Conservation (phyloP, 352 stramenopile genomes). For the Globisporangium barbulae region DNA sequence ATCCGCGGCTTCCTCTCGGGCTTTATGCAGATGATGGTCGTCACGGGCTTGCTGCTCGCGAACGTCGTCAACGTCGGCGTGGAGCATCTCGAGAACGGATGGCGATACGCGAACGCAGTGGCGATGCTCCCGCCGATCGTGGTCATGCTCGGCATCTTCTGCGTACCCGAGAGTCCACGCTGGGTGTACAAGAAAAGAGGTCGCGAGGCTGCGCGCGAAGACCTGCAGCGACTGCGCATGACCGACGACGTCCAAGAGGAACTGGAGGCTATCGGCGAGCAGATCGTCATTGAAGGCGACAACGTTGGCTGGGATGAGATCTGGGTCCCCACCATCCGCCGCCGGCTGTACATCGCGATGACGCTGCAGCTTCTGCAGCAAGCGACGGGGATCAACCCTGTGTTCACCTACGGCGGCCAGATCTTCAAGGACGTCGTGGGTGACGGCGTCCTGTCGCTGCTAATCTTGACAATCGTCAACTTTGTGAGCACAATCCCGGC, state of each 20-base stretch:
- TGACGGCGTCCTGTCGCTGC: slow-evolving; percentile 29
- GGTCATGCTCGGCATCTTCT: slow-evolving; percentile 43
- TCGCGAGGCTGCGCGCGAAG: slow-evolving; percentile 19
- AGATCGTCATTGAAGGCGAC: slow-evolving; percentile 30
- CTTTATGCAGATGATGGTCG: slow-evolving; percentile 44
- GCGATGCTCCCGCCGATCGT: slow-evolving; percentile 30
- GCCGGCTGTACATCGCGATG: slow-evolving; percentile 31
- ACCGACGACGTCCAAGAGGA: slow-evolving; percentile 28
- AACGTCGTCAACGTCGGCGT: slow-evolving; percentile 34
- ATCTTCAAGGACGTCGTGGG: slow-evolving; percentile 39
- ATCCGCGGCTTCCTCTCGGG: slow-evolving; percentile 35
- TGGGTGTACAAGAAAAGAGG: slow-evolving; percentile 49
- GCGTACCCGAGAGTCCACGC: slow-evolving; percentile 44
- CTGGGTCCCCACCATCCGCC: slow-evolving; percentile 17
- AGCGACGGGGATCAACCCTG: slow-evolving; percentile 33
- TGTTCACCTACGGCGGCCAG: slow-evolving; percentile 35
- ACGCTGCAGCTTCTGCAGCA: slow-evolving; percentile 46
- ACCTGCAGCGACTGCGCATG: slow-evolving; percentile 29
- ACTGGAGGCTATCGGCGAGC: slow-evolving; percentile 45
- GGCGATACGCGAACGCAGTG: slow-evolving; percentile 31
- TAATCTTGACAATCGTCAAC: slow-evolving; percentile 35
- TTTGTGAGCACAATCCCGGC: slow-evolving; percentile 38
- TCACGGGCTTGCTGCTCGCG: slow-evolving; percentile 35
- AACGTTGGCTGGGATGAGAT: slow-evolving; percentile 30
- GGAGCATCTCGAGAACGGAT: slow-evolving; percentile 24